Conservation (phyloP, 106 monocot species). For the Alisma plantagoaquatica region DNA sequence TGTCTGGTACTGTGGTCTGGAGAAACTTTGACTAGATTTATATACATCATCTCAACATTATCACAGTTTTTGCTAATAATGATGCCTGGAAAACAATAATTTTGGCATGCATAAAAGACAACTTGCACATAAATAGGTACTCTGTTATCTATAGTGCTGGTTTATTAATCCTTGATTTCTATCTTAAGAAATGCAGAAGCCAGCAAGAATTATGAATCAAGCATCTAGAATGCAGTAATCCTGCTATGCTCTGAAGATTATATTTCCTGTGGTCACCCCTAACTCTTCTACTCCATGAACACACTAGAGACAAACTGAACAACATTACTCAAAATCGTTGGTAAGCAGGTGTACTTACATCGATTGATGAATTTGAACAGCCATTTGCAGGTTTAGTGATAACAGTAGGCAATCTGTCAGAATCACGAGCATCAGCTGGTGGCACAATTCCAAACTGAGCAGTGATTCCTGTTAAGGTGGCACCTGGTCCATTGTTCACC, state of each 20-base stretch:
- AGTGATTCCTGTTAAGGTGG: slow-evolving; percentile 47
- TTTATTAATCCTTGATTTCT: too few relatives aligned
- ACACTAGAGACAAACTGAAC: neutral
- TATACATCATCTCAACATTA: too few relatives aligned
- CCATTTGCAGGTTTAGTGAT: slow-evolving; percentile 61
- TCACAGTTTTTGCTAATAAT: too few relatives aligned
- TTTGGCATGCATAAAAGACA: too few relatives aligned
- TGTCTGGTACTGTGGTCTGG: too few relatives aligned
- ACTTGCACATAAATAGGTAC: too few relatives aligned
- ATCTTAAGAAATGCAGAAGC: neutral
- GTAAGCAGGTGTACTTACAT: too few relatives aligned
- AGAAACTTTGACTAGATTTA: too few relatives aligned
- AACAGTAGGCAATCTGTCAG: slow-evolving; percentile 37
- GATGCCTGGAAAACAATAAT: too few relatives aligned
- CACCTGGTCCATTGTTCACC: slow-evolving; percentile 52
- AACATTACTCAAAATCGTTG: slow-evolving; percentile 18
- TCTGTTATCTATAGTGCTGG: too few relatives aligned
- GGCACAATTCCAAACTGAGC: slow-evolving; percentile 59
- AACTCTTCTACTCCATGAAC: neutral
- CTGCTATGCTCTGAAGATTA: too few relatives aligned
- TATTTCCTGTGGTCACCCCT: neutral
- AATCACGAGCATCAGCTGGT: slow-evolving; percentile 33
- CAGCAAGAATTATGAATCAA: neutral
- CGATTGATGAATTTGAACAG: slow-evolving; percentile 57
- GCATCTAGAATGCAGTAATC: neutral